Evolutionary conservation across 352 stramenopile genomes (phyloP), one percentile per base, ranked within the genome.

Genomic region (Globisporangium acanthophoron): DNA sequence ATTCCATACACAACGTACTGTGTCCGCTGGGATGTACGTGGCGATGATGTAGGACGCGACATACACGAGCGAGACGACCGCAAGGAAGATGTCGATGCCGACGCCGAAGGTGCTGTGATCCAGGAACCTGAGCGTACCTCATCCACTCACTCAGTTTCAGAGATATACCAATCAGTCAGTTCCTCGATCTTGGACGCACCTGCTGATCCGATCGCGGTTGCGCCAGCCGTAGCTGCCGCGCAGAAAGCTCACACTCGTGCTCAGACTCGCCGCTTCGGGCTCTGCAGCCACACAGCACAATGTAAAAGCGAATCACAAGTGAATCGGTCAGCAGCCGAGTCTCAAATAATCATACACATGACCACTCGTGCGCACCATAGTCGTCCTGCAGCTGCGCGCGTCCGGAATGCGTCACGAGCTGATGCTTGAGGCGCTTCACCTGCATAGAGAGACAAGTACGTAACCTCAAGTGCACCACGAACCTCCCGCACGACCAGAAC

Each of bases 91-190:
- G 54, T 94, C 85, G n/a, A 92, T 61, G 8, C 66, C 66, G 5
- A 80, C 71, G 3, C 85, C 85, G 52, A 94, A 76, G 37, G 76
- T 67, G 37, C 85, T 90, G 71, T 92, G 85, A 63, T 94, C 85
- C 50, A 94, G 61, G 56, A 88, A 85, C 0, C 40, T 59, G 18
- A 7, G 35, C 35, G 35, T 15, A 15, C 35, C 35, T 3, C 35
- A 35, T 35, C 11, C 35, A 40, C 11, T 11, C 33, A 15, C 4
- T 40, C 35, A 40, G 35, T 15, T 13, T 13, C 9, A 40, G 8
- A 40, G 8, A 40, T 15, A 13, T 15, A 5, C 11, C 35, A 40
- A 3, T 40, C 35, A 40, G 3, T 3, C 8, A 15, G 11, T 15
- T 40, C 35, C 18, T 9, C 9, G 1, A 5, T 11, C 5, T n/a